These are phyloP conservation scores for Fraxinus latifolia DNA, from an alignment of 305 asterid genomes.

Conservation along the genomic window DNA sequence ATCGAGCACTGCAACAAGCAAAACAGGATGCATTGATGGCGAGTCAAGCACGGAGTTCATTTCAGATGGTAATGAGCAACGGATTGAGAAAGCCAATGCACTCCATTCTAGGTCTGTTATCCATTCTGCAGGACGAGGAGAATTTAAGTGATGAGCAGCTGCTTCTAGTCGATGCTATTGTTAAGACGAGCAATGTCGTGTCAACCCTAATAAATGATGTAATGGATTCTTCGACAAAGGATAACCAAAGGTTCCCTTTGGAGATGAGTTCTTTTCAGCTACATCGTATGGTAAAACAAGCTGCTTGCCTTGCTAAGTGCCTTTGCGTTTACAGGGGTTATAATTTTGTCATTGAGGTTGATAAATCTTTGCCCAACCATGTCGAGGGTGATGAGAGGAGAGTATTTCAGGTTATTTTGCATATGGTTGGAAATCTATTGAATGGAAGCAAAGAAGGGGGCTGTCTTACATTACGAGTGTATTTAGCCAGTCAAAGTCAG, in stretches of 20 bases:
- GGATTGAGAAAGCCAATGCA: constrained; percentile 97
- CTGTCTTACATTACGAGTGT: constrained; percentile 49
- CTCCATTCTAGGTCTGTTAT: constrained; percentile 77
- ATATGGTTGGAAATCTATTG: constrained; percentile 79
- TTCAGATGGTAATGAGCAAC: constrained; percentile 87
- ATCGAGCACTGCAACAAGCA: constrained; percentile 78
- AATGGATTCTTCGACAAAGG: constrained; percentile 73
- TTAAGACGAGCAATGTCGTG: constrained; percentile 70
- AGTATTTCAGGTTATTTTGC: constrained; percentile 79
- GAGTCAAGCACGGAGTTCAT: constrained; percentile 74
- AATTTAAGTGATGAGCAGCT: constrained; percentile 51
- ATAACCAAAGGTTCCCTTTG: constrained; percentile 56
- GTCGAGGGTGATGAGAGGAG: constrained; percentile 93
- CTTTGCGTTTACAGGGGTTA: constrained; percentile 63
- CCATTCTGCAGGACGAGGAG: constrained; percentile 72
- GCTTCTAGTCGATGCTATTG: constrained; percentile 73
- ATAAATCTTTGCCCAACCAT: constrained; percentile 63
- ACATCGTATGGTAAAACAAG: constrained; percentile 69
- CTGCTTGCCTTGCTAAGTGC: constrained; percentile 83
- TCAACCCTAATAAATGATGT: constrained; percentile 73
- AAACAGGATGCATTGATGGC: constrained; percentile 85
- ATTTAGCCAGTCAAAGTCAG: constrained; percentile 47
- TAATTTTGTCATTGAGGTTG: constrained; percentile 57
- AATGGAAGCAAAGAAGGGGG: constrained; percentile 56
- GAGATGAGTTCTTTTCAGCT: constrained; percentile 67